These are phyloP conservation scores for Pyrenophora tritici-repentis DNA, from an alignment of 2,329 filamentous ascomycete genomes.

Conservation along the genomic window DNA sequence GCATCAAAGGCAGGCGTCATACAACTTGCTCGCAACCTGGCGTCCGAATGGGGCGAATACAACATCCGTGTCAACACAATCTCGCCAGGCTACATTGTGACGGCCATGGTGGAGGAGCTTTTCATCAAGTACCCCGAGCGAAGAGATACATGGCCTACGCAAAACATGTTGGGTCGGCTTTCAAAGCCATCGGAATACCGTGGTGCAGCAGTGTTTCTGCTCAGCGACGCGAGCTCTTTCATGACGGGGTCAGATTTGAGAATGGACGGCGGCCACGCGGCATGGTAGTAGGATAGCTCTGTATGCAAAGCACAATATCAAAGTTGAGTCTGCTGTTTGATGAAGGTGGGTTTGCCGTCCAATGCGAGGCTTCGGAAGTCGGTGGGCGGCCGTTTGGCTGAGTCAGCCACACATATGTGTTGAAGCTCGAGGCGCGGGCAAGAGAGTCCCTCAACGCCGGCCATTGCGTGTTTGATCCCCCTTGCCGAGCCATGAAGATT, in stretches of 20 bases:
- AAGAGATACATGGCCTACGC: slow-evolving; percentile 70
- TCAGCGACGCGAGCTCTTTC: slow-evolving; percentile 49
- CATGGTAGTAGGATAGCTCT: slow-evolving; percentile 35
- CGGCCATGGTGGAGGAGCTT: slow-evolving; percentile 80
- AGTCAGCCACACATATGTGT: slow-evolving; percentile 6
- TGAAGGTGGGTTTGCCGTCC: slow-evolving; percentile 1
- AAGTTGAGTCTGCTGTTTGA: not conserved
- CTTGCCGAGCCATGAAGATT: slow-evolving; percentile 14
- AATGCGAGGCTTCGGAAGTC: slow-evolving; percentile 18
- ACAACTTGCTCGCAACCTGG: slow-evolving; percentile 72
- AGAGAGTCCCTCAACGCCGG: not conserved
- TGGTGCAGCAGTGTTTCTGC: slow-evolving; percentile 46
- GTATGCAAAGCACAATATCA: not conserved
- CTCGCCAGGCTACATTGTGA: slow-evolving; percentile 79
- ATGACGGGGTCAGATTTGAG: slow-evolving; percentile 48
- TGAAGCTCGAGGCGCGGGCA: not conserved
- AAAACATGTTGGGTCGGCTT: slow-evolving; percentile 75
- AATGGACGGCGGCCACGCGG: slow-evolving; percentile 48
- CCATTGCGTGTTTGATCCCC: slow-evolving; percentile 5
- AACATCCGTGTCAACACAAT: slow-evolving; percentile 82
- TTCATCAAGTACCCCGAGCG: slow-evolving; percentile 76
- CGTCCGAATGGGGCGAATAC: slow-evolving; percentile 72
- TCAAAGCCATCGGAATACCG: slow-evolving; percentile 45
- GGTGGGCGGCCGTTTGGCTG: slow-evolving; percentile 3
- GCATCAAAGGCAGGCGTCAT: slow-evolving; percentile 75